Conservation (phyloP, 352 stramenopile genomes). For the Phytopythium kandeliae region DNA sequence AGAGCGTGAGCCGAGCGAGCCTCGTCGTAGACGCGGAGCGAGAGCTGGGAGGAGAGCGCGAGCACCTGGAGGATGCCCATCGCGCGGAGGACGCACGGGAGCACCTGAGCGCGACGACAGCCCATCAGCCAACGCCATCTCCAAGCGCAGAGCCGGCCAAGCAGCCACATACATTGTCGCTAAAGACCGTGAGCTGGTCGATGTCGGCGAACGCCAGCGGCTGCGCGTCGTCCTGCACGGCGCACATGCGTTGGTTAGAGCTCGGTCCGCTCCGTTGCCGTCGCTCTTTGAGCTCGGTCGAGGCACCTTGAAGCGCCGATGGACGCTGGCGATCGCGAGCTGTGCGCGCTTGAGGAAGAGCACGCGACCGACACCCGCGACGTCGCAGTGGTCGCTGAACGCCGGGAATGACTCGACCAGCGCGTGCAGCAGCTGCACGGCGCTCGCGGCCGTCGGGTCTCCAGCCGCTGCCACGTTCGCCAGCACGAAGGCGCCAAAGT, state of each 20-base stretch:
- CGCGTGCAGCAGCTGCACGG: constrained; percentile 41
- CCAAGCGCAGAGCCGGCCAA: too few species aligned
- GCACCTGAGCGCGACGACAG: too few species aligned
- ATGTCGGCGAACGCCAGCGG: constrained; percentile 58
- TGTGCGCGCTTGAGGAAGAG: constrained; percentile 76
- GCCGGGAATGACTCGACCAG: constrained; percentile 56
- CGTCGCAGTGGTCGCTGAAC: constrained; percentile 63
- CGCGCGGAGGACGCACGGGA: constrained; percentile 69
- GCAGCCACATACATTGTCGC: constrained; percentile 46
- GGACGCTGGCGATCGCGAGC: constrained; percentile 38
- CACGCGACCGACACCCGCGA: constrained; percentile 33
- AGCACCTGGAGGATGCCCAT: constrained; percentile 65
- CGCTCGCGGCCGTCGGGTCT: constrained; percentile 21
- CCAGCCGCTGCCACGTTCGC: constrained; percentile 25
- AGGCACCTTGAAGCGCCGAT: constrained; percentile 75
- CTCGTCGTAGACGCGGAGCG: too few species aligned
- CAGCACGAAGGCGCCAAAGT: constrained; percentile 78
- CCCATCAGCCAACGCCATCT: too few species aligned
- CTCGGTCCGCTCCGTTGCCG: too few species aligned
- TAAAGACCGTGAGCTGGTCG: constrained; percentile 50
- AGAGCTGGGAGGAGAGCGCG: too few species aligned
- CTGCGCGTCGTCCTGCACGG: constrained; percentile 35
- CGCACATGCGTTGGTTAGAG: too few species aligned
- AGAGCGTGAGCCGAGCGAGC: too few species aligned
- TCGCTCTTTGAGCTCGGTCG: too few species aligned